Percentiles rank a stretch among this genome's conserved stretches.
Conservation (phyloP, 2,329 filamentous ascomycete species). For the Colletotrichum endophyticum region DNA sequence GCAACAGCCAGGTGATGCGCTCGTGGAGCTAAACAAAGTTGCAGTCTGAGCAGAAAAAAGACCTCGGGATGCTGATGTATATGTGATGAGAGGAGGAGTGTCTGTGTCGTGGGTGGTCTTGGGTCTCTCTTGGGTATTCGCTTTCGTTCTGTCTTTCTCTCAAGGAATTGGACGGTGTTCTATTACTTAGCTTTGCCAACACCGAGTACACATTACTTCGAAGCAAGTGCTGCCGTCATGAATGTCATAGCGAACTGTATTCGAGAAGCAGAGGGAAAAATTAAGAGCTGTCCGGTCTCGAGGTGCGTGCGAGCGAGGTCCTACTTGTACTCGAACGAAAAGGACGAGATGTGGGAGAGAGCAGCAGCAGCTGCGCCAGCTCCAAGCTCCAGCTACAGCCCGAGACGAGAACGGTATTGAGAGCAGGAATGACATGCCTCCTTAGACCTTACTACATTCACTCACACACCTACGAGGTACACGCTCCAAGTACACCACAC, state of each 20-base stretch:
- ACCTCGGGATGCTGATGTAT: not conserved
- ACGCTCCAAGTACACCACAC: not conserved
- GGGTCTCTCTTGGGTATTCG: not conserved
- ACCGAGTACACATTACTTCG: constrained; percentile 16
- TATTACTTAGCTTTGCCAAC: constrained; percentile 2
- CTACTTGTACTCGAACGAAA: constrained; percentile 5
- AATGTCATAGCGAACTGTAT: constrained; percentile 6
- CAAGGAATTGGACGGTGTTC: not conserved
- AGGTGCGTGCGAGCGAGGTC: constrained; percentile 5
- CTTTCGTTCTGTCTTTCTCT: not conserved
- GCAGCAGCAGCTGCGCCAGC: not conserved
- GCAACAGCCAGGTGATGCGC: not conserved
- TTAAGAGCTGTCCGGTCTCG: not conserved
- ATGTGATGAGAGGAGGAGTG: not conserved
- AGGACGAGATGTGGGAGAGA: not conserved
- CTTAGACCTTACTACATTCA: not conserved
- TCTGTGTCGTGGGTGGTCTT: not conserved
- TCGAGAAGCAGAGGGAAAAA: not conserved
- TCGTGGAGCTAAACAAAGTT: not conserved
- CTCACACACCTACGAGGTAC: not conserved
- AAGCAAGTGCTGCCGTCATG: constrained; percentile 7
- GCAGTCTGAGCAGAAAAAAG: not conserved
- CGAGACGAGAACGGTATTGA: not conserved
- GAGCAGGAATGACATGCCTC: not conserved
- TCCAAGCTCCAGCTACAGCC: not conserved